Conservation (phyloP, 805 yeast genomes). For the Candida germanica region DNA sequence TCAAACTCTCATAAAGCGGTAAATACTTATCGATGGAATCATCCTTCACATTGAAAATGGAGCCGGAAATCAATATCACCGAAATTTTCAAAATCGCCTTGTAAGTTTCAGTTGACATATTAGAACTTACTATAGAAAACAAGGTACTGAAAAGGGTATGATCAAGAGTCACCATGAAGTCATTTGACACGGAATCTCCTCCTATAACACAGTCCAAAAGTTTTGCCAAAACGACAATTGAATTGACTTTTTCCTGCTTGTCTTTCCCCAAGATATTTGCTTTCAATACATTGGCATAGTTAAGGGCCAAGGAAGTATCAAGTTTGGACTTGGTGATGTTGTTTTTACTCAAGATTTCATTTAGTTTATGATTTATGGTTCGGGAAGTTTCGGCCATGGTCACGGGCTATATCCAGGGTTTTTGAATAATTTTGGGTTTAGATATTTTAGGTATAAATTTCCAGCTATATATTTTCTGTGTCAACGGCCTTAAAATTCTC, state of each 20-base stretch:
- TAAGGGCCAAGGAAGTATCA: slow-evolving; percentile 30
- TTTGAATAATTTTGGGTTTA: too few species aligned
- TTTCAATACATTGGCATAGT: slow-evolving; percentile 36
- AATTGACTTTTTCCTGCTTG: slow-evolving; percentile 49
- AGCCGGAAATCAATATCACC: slow-evolving; percentile 41
- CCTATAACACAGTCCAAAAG: slow-evolving; percentile 42
- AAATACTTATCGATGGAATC: slow-evolving; percentile 32
- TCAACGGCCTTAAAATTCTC: too few species aligned
- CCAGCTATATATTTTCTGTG: too few species aligned
- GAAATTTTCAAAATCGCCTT: slow-evolving; percentile 44
- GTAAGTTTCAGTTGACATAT: slow-evolving; percentile 45
- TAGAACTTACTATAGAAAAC: slow-evolving; percentile 38
- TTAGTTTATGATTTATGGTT: slow-evolving; percentile 42
- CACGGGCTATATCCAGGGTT: too few species aligned
- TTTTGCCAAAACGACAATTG: slow-evolving; percentile 53
- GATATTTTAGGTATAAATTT: too few species aligned
- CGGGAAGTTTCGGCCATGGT: slow-evolving; percentile 43
- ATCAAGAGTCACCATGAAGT: slow-evolving; percentile 35
- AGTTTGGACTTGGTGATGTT: slow-evolving; percentile 27
- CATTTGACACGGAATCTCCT: slow-evolving; percentile 31
- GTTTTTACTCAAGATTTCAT: slow-evolving; percentile 38
- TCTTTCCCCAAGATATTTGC: slow-evolving; percentile 44
- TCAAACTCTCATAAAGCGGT: slow-evolving; percentile 35
- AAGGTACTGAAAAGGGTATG: slow-evolving; percentile 38
- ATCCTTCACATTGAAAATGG: slow-evolving; percentile 37